A percentile compares a stretch with the other conserved stretches of the same genome.
These are phyloP conservation scores for Colletotrichum abscissum DNA, from an alignment of 2,329 filamentous ascomycete species.

Conservation along the genomic window DNA sequence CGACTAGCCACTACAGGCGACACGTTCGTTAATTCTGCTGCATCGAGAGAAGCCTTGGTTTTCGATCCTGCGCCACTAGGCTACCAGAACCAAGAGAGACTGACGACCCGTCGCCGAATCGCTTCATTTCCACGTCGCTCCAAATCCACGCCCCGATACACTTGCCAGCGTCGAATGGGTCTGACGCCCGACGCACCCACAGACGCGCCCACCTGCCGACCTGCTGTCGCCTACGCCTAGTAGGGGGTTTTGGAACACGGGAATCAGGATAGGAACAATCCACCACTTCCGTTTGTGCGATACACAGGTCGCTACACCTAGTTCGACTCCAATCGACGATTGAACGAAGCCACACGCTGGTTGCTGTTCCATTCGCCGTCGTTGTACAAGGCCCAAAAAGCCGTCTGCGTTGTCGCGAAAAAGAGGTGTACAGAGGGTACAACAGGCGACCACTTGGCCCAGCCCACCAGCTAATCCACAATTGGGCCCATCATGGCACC, in stretches of 20 bases:
- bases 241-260: constrained; percentile 18
- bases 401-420: constrained; percentile 27
- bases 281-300: constrained; percentile 4
- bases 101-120: constrained; percentile 23
- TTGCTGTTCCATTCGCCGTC: constrained; percentile 24
- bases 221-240: constrained; percentile 10
- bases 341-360: constrained; percentile 27
- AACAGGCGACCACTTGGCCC: constrained; percentile 40
- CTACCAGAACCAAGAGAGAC: constrained; percentile 16
- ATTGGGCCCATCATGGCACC: constrained; percentile 66
- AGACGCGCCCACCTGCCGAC: constrained; percentile 29
- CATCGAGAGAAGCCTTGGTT: constrained; percentile 21
- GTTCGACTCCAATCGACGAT: not conserved
- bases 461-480: constrained; percentile 48
- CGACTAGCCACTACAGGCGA: constrained; percentile 32
- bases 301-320: constrained; percentile 15
- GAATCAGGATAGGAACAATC: constrained; percentile 21
- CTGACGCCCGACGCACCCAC: constrained; percentile 33
- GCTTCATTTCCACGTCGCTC: constrained; percentile 30
- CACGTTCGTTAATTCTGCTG: constrained; percentile 32
- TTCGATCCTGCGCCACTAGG: constrained; percentile 26
- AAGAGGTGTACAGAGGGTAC: constrained; percentile 33
- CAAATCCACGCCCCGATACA: constrained; percentile 30
- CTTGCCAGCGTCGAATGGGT: constrained; percentile 35
- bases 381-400: constrained; percentile 22